Evolutionary conservation across 768 basidiomycete species (phyloP).

Genomic region (Candolleomyces efflorescens): DNA sequence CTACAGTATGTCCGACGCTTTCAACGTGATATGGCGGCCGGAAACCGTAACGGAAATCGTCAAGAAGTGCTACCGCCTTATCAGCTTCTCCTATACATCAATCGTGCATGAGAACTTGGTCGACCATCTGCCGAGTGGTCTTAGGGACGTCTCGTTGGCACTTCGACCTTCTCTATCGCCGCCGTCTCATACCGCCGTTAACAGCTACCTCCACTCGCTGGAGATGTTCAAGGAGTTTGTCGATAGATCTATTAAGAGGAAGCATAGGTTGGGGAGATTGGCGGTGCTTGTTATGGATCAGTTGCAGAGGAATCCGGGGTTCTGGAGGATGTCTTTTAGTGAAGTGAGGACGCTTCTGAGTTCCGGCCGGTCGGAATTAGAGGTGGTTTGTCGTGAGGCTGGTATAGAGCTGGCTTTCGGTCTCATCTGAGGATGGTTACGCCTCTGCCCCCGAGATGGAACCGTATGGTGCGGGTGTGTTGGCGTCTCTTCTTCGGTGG

Average conservation of each 20-base stretch:
- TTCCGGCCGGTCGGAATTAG: neutral
- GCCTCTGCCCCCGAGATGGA: too few relatives aligned
- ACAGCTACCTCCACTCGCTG: neutral
- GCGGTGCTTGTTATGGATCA: constrained; percentile 2
- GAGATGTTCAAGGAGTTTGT: constrained; percentile 3
- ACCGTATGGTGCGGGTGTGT: too few relatives aligned
- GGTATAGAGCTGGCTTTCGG: constrained; percentile 1
- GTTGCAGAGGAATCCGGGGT: constrained; percentile 6
- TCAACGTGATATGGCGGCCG: constrained; percentile 5
- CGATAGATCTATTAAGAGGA: neutral
- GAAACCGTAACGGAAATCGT: constrained; percentile 5
- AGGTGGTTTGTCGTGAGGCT: neutral
- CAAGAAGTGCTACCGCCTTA: neutral
- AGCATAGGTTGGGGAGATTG: neutral
- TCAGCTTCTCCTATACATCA: constrained; percentile 5
- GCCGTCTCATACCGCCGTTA: neutral
- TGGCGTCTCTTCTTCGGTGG: too few relatives aligned
- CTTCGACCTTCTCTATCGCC: neutral
- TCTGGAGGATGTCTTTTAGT: constrained; percentile 7
- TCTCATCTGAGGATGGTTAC: neutral
- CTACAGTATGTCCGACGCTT: neutral
- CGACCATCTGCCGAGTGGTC: neutral
- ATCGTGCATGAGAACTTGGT: neutral
- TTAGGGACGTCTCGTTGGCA: neutral
- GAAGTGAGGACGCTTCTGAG: neutral